Base-by-base conservation (phyloP, 176 grass and related monocot genomes). In the Eleusine indica region DNA sequence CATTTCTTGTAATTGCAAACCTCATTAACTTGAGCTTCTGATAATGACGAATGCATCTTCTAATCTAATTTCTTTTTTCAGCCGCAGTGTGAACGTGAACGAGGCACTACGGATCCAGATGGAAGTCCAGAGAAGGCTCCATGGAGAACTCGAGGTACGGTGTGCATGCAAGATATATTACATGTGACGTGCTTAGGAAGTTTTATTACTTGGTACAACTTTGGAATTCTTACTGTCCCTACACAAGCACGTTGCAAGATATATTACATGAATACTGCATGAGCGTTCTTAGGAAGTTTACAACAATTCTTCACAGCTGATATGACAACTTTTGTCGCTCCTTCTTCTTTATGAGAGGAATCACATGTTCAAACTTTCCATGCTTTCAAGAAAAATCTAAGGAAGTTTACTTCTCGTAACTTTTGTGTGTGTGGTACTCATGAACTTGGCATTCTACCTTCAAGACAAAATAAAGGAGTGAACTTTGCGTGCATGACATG, bases 41-140 rank as follows among this genome's bases (percentile, higher is more conserved):
- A 58, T 54, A 65, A 25, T 62, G n/a, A 10, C 61, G 5, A 3
- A 14, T 14, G 13, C 10, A 29, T 63, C 61, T 30, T 64, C 61
- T 14, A 13, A 30, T 64, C 10, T 16, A 18, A 28, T 28, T 40
- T 57, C 6, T 0, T 60, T 21, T 61, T 71, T 43, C 82, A 95
- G 91, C 80, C 91, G 93, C 79, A 99, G 78, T 76, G 82, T 88
- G 70, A 88, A 96, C 60, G 82, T 99, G 46, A 88, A 85, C 28
- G 93, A 98, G 22, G 89, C 89, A 16, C 41, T 95, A 82, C 84
- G 87, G 77, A 99, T 99, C 91, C 89, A 94, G 77, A 87, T 96
- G 93, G 96, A 99, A 86, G 93, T 99, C 54, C 89, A 94, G 61
- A 92, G 91, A 89, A 94, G 96, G 77, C 69, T 99, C 28, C 96